Evolutionary conservation across 345 rosid species (phyloP).

Genomic region (Pistacia integerrima): DNA sequence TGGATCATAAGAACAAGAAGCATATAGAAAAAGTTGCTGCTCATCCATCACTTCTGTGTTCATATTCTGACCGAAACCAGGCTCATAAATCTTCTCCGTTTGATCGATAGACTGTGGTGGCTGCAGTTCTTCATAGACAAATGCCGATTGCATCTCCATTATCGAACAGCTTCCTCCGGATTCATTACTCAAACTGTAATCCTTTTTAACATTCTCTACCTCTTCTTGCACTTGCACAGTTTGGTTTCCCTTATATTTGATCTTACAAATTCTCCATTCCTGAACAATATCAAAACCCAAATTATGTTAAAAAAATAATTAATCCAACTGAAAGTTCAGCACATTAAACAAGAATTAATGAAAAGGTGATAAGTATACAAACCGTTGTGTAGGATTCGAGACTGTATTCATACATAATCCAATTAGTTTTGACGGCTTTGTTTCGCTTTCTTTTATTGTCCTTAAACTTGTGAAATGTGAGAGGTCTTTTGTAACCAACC

Average conservation of each 20-base stretch:
- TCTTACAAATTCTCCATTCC: constrained; percentile 27
- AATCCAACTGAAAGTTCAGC: too few relatives aligned
- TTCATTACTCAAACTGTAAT: not conserved
- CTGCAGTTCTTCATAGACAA: not conserved
- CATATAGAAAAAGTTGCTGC: too few relatives aligned
- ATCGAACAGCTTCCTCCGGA: not conserved
- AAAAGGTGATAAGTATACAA: not conserved
- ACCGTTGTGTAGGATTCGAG: not conserved
- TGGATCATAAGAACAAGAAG: not conserved
- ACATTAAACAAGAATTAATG: too few relatives aligned
- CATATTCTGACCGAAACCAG: too few relatives aligned
- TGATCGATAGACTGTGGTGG: not conserved
- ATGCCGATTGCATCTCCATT: not conserved
- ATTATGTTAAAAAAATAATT: too few relatives aligned
- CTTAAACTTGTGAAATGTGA: constrained; percentile 38
- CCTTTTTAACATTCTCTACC: not conserved
- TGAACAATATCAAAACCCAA: not conserved
- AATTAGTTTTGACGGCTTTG: constrained; percentile 21
- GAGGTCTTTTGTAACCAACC: constrained; percentile 31
- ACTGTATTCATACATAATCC: constrained; percentile 22
- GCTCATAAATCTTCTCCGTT: too few relatives aligned
- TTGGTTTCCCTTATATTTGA: constrained; percentile 24
- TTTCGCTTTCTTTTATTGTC: constrained; percentile 25
- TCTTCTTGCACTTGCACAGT: constrained; percentile 14
- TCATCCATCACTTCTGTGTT: too few relatives aligned